A percentile compares a stretch with the other conserved stretches of the same genome.
Evolutionary conservation across 192 early-diverging fungal species (phyloP).

Genomic region (Backusella macrospora): DNA sequence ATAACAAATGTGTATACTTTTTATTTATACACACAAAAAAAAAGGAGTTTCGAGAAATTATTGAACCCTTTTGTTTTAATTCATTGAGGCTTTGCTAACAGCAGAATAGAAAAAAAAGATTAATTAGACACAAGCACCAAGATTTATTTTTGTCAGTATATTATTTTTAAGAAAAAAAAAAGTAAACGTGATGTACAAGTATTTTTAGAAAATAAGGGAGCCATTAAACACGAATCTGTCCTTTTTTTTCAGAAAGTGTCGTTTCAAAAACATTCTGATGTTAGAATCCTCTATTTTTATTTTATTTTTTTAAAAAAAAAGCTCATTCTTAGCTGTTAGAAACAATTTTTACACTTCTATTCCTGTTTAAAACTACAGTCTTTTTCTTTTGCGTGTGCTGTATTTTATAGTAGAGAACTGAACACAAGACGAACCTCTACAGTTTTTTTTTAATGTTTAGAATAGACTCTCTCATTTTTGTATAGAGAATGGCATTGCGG

Average conservation of each 20-base stretch:
- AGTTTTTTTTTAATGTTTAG: background rate
- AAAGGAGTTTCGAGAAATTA: background rate
- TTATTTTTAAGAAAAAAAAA: background rate
- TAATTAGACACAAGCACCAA: background rate
- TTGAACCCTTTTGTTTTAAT: conserved; percentile 6
- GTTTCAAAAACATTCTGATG: background rate
- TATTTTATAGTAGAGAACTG: background rate
- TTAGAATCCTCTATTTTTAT: background rate
- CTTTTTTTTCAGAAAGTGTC: background rate
- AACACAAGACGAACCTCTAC: background rate
- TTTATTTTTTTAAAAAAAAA: too few relatives aligned
- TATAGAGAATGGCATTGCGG: background rate
- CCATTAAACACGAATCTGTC: background rate
- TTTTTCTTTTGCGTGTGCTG: too few relatives aligned
- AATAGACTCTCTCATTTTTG: background rate
- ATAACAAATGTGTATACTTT: background rate
- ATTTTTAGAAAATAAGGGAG: conserved; percentile 9
- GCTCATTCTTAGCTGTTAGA: too few relatives aligned
- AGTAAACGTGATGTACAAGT: conserved; percentile 8
- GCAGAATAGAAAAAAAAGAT: background rate
- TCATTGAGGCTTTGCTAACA: background rate
- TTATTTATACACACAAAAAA: background rate
- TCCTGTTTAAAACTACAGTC: too few relatives aligned
- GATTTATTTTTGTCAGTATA: background rate
- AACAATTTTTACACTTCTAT: too few relatives aligned